phyloP scores from a whole-genome alignment of 169 alveolate species.

The Babesia bovis region DNA sequence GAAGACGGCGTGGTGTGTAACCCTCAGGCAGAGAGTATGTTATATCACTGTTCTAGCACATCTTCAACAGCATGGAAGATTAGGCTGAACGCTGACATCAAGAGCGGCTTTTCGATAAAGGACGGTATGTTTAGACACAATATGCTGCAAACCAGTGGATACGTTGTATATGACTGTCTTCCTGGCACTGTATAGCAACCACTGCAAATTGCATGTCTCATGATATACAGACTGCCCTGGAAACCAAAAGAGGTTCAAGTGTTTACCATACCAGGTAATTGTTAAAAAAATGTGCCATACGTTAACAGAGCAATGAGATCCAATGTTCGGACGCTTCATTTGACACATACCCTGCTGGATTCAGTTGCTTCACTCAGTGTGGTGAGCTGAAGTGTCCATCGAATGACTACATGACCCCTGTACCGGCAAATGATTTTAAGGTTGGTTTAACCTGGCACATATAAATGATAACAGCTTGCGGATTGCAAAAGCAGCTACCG shows the following conservation, averaged over 20 bases:
- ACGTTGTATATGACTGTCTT: too few relatives aligned
- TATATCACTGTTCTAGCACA: background rate
- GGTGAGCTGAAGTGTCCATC: constrained; percentile 61
- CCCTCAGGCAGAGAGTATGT: constrained; percentile 68
- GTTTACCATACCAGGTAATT: constrained; percentile 57
- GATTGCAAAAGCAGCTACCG: constrained; percentile 64
- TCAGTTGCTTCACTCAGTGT: constrained; percentile 56
- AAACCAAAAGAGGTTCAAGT: constrained; percentile 30
- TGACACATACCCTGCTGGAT: constrained; percentile 48
- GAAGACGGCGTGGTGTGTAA: constrained; percentile 52
- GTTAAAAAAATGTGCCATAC: background rate
- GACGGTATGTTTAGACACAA: constrained; percentile 15
- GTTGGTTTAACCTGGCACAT: constrained; percentile 1
- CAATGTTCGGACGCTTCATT: constrained; percentile 61
- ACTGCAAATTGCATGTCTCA: background rate
- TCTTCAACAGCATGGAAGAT: constrained; percentile 59
- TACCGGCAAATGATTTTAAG: constrained; percentile 48
- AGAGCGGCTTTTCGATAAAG: constrained; percentile 14
- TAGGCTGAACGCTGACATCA: constrained; percentile 42
- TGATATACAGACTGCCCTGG: constrained; percentile 39
- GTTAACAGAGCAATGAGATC: constrained; percentile 48
- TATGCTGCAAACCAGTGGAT: background rate
- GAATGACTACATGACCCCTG: constrained; percentile 40
- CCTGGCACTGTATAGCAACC: background rate
- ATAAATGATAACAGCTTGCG: constrained; percentile 33